Base-by-base conservation (phyloP, 1,284 basidiomycete genomes). In the Melampsora americana region DNA sequence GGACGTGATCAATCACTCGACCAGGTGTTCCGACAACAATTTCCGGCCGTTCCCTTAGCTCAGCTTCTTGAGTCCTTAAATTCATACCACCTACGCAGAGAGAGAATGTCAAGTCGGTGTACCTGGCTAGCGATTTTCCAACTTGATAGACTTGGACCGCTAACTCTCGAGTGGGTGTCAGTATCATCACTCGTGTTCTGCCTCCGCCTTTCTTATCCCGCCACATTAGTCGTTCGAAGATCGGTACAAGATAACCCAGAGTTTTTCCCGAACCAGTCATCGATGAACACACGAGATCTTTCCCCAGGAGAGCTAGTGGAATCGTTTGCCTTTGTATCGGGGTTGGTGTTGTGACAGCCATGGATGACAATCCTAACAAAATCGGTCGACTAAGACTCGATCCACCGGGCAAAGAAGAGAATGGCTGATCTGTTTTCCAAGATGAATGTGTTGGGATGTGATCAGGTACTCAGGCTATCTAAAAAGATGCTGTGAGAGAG, bases 251-350 rank as follows among this genome's bases (percentile, higher is more conserved):
- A 85, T 97, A 98, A 12, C 95, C 95, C 12, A 93, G 94, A 0
- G 95, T 98, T 85, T 98, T 98, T 79, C 95, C 95, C 5, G 92
- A 95, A 78, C 95, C 95, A 12, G 95, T 98, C 14, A 95, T 92
- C 23, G 95, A 95, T 77, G 89, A 91, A 56, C 94, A 95, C 69
- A 99, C 93, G 56, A 98, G 88, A 83, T 98, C 95, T 81, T 96
- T 94, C 70, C 95, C 95, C 20, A 95, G 85, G 18, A 99, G 87
- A 32, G 93, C 94, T 62, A 95, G 89, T 14, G 95, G 95, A 68
- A 99, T 93, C 7, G 94, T 90, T 65, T 92, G 89, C 1, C 91
- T 88, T 84, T 99, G 95, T 71, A 99, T 98, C 0, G 95, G 95
- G 0, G 96, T 99, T 4, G 96, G 96, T 42, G 87, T 89, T 67